These are phyloP conservation scores for Fusarium goolgardi DNA, from an alignment of 2,329 filamentous ascomycete genomes.

Conservation along the genomic window DNA sequence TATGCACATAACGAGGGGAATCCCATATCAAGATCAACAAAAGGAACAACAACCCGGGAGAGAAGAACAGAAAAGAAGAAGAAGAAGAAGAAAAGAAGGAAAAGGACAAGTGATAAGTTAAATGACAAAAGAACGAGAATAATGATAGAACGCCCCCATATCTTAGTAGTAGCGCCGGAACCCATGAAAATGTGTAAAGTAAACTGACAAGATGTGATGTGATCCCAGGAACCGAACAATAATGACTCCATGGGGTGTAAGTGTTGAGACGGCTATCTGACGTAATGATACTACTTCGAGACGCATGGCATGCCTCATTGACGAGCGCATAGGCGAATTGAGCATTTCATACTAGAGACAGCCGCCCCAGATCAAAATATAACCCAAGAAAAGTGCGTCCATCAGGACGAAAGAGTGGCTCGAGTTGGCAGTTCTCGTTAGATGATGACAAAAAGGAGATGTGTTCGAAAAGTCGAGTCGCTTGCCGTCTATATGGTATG, in stretches of 20 bases:
- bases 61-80: slow-evolving; percentile 4
- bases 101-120: slow-evolving; percentile 24
- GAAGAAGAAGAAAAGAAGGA: too few species aligned
- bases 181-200: slow-evolving; percentile 42
- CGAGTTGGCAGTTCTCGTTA: slow-evolving; percentile 33
- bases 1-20: slow-evolving; percentile 11
- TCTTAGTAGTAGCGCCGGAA: slow-evolving; percentile 47
- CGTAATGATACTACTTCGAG: slow-evolving; percentile 1
- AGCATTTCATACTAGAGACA: slow-evolving; percentile 18
- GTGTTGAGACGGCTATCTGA: slow-evolving; percentile 12
- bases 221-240: slow-evolving; percentile 36
- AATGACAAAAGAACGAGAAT: slow-evolving; percentile 37
- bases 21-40: slow-evolving; percentile 14
- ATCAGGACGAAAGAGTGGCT: slow-evolving; percentile 30
- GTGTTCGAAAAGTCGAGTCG: slow-evolving; percentile 43
- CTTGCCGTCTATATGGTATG: slow-evolving; percentile 51
- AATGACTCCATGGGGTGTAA: slow-evolving; percentile 19
- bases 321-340: slow-evolving; percentile 6
- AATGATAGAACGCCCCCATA: slow-evolving; percentile 39
- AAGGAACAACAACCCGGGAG: slow-evolving; percentile 29
- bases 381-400: slow-evolving; percentile 39
- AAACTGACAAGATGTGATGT: slow-evolving; percentile 21
- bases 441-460: slow-evolving; percentile 34
- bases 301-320: neutral
- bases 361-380: slow-evolving; percentile 26